Evolutionary conservation across 1,139 yeast species (phyloP).

Genomic region (Zygosaccharomyces sapae): DNA sequence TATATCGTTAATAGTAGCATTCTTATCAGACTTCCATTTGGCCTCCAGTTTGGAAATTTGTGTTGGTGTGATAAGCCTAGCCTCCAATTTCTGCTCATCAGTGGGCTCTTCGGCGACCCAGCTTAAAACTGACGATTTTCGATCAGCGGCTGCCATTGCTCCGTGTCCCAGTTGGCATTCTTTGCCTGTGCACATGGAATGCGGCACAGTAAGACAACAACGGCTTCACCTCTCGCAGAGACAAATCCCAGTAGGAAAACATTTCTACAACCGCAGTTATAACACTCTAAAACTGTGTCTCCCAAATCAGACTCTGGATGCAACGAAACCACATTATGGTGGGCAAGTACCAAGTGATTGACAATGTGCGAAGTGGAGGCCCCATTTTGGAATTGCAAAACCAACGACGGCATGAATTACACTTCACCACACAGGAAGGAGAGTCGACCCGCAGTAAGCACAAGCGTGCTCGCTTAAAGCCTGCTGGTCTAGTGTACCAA

Average conservation of each 20-base stretch:
- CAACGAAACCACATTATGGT: conserved; percentile 68
- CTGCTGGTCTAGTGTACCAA: conserved; percentile 3
- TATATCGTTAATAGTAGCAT: conserved; percentile 62
- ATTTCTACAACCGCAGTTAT: conserved; percentile 81
- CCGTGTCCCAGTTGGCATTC: conserved; percentile 79
- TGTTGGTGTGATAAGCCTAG: conserved; percentile 53
- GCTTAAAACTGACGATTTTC: conserved; percentile 68
- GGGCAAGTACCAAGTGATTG: conserved; percentile 76
- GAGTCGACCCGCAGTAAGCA: conserved; percentile 76
- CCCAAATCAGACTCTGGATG: conserved; percentile 84
- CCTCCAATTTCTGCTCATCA: conserved; percentile 56
- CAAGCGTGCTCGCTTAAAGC: conserved; percentile 46
- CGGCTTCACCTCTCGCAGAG: conserved; percentile 80
- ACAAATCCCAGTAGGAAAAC: conserved; percentile 84
- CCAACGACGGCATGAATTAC: conserved; percentile 80
- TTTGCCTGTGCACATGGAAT: conserved; percentile 81
- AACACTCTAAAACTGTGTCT: conserved; percentile 81
- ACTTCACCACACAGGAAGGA: conserved; percentile 65
- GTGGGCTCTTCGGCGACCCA: conserved; percentile 79
- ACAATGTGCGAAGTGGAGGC: conserved; percentile 74
- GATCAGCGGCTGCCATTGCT: conserved; percentile 83
- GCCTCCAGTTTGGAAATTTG: conserved; percentile 75
- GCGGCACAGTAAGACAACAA: conserved; percentile 82
- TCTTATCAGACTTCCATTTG: conserved; percentile 71
- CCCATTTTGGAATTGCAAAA: conserved; percentile 72